phyloP scores from a whole-genome alignment of 371 early-diverging fungal genomes.

The Cokeromyces recurvatus region DNA sequence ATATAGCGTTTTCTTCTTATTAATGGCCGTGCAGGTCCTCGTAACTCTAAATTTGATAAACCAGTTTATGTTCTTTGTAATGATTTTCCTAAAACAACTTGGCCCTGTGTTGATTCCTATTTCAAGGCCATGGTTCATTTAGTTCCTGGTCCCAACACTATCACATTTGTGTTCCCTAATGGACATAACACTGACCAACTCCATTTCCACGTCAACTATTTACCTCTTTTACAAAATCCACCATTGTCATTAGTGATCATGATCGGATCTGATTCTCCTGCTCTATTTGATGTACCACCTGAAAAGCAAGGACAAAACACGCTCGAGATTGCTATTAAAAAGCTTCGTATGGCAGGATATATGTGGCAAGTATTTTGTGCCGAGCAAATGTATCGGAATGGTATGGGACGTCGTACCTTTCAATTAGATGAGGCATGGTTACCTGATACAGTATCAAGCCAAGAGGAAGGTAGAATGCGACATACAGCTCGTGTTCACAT shows the following conservation, averaged over 20 bases:
- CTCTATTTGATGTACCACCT: constrained; percentile 57
- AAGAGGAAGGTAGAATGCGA: constrained; percentile 26
- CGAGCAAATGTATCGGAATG: constrained; percentile 64
- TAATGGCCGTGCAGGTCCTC: constrained; percentile 47
- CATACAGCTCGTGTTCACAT: constrained; percentile 59
- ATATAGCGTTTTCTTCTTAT: constrained; percentile 53
- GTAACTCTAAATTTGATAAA: constrained; percentile 20
- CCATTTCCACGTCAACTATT: constrained; percentile 40
- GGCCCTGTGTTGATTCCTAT: constrained; percentile 53
- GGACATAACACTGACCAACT: background rate
- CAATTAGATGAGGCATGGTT: constrained; percentile 56
- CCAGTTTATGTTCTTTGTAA: constrained; percentile 37
- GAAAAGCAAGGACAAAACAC: constrained; percentile 43
- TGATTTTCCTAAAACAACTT: constrained; percentile 46
- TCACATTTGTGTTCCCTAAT: constrained; percentile 36
- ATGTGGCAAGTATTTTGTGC: constrained; percentile 73
- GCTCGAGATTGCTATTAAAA: constrained; percentile 45
- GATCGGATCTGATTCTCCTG: constrained; percentile 54
- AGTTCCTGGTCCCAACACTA: constrained; percentile 49
- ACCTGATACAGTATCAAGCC: constrained; percentile 44
- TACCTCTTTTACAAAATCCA: constrained; percentile 52
- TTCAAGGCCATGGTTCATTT: constrained; percentile 65
- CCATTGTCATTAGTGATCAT: constrained; percentile 55
- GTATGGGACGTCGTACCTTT: constrained; percentile 55
- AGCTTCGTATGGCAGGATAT: constrained; percentile 60